Evolutionary conservation across 768 basidiomycete genomes (phyloP).

Genomic region (Phylloporus sp.): DNA sequence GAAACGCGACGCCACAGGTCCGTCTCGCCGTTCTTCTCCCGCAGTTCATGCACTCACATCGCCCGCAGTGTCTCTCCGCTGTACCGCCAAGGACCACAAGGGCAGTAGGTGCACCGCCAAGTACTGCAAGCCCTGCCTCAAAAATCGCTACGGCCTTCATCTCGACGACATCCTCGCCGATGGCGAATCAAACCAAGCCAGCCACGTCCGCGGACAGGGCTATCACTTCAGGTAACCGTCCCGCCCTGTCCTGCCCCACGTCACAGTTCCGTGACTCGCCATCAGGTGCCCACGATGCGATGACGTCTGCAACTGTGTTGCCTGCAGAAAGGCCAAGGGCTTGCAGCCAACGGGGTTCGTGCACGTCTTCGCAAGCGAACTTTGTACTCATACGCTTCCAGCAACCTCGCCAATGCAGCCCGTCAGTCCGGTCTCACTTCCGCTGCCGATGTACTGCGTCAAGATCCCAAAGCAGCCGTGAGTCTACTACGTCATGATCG

Average conservation of each 20-base stretch:
- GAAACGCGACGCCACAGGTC: slow-evolving; percentile 52
- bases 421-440: slow-evolving; percentile 36
- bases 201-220: slow-evolving; percentile 27
- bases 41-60: slow-evolving; percentile 6
- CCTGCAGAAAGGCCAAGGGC: slow-evolving; percentile 61
- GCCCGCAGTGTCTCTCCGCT: slow-evolving; percentile 32
- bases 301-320: slow-evolving; percentile 61
- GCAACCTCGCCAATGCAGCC: slow-evolving; percentile 36
- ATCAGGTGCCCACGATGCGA: slow-evolving; percentile 66
- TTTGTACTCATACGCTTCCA: slow-evolving; percentile 18
- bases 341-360: slow-evolving; percentile 56
- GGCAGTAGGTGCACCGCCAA: slow-evolving; percentile 48
- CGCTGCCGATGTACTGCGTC: slow-evolving; percentile 34
- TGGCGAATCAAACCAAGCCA: slow-evolving; percentile 27
- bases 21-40: slow-evolving; percentile 11
- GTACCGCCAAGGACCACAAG: slow-evolving; percentile 32
- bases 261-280: slow-evolving; percentile 12
- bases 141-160: slow-evolving; percentile 53
- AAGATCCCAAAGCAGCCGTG: slow-evolving; percentile 32
- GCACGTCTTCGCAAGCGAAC: neutral
- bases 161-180: slow-evolving; percentile 40
- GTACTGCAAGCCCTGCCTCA: slow-evolving; percentile 63
- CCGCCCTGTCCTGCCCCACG: slow-evolving; percentile 5
- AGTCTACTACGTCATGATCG: slow-evolving; percentile 5
- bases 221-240: slow-evolving; percentile 51